Evolutionary conservation across 805 yeast genomes (phyloP), one percentile per base, ranked within the genome.

Genomic region (Nakazawaea anatomiae): DNA sequence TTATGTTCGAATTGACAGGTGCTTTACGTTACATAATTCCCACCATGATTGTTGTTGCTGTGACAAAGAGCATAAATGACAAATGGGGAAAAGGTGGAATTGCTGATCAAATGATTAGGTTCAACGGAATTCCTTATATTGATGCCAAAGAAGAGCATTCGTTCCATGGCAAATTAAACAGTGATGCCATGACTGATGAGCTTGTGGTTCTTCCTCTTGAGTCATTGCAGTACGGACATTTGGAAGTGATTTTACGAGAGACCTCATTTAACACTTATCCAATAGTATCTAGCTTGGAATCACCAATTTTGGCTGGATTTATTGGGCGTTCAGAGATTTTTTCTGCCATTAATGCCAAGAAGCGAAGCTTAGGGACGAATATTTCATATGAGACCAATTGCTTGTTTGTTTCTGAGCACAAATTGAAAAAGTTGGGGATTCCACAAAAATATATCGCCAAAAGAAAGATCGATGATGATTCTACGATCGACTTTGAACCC

Each of bases 1-100:
- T 95, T 41, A 90, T 94, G 96, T 88, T 91, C 67, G 98, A 94
- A 68, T 70, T 94, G 50, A 94, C 99, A 0, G 99, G 99, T 34
- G 99, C 99, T 1, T 72, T 91, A 50, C 80, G 86, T 46, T 94
- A 89, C 63, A 87, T 94, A 53, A 77, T 95, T 10, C 99, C 99
- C 2, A 88, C 96, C 0, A 94, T 94, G 99, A 86, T 94, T 48
- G 95, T 89, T 0, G 96, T 94, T 1, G 92, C 96, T 1, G 79
- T 85, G 8, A 91, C 98, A 2, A 88, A 88, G 60, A 69, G 82
- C 38, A 82, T 94, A n/a, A 80, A 82, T 57, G 94, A 87, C 53
- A 73, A 70, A 50, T 83, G 85, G 73, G 96, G 96, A 2, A 72
- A 77, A 28, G 81, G 82, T 10, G 99, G 98, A 1, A 92, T 94